Percentiles rank a stretch among this genome's conserved stretches.
Evolutionary conservation across 2,329 filamentous ascomycete genomes (phyloP).

Genomic region (Calonectria ilicicola): DNA sequence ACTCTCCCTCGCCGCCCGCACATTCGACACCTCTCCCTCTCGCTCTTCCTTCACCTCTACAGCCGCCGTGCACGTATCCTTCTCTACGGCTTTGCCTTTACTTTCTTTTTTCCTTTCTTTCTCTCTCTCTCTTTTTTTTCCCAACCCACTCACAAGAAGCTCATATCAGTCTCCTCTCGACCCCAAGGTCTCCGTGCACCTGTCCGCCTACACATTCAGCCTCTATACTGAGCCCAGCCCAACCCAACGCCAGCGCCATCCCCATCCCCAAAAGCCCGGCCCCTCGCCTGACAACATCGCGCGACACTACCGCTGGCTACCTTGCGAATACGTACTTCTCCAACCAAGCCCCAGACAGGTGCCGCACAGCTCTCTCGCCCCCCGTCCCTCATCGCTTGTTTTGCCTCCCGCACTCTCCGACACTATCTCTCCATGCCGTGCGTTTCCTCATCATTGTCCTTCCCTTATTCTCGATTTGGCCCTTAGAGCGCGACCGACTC

Average conservation of each 20-base stretch:
- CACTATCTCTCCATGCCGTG: conserved; percentile 20
- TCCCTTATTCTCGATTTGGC: conserved; percentile 7
- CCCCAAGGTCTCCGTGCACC: conserved; percentile 9
- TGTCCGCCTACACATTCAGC: conserved; percentile 9
- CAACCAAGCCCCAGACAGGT: conserved; percentile 13
- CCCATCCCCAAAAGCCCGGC: conserved; percentile 7
- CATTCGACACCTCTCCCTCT: conserved; percentile 1
- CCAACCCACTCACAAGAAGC: conserved; percentile 9
- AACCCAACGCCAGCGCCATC: conserved; percentile 20
- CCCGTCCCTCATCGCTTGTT: conserved; percentile 6
- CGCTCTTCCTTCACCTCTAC: not conserved
- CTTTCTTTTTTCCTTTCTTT: not conserved
- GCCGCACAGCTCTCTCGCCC: conserved; percentile 21
- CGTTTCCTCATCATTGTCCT: conserved; percentile 16
- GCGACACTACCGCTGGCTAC: conserved; percentile 24
- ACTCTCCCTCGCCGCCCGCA: conserved; percentile 4
- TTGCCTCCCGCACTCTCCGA: conserved; percentile 17
- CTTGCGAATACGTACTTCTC: conserved; percentile 25
- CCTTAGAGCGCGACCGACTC: conserved; percentile 19
- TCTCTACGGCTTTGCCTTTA: not conserved
- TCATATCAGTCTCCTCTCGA: conserved; percentile 2
- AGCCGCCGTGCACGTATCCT: not conserved
- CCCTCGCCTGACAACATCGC: conserved; percentile 28
- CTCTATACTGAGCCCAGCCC: conserved; percentile 19
- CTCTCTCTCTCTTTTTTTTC: not conserved